Base-by-base conservation (phyloP, 495 filamentous ascomycete species). In the Poronia punctata region DNA sequence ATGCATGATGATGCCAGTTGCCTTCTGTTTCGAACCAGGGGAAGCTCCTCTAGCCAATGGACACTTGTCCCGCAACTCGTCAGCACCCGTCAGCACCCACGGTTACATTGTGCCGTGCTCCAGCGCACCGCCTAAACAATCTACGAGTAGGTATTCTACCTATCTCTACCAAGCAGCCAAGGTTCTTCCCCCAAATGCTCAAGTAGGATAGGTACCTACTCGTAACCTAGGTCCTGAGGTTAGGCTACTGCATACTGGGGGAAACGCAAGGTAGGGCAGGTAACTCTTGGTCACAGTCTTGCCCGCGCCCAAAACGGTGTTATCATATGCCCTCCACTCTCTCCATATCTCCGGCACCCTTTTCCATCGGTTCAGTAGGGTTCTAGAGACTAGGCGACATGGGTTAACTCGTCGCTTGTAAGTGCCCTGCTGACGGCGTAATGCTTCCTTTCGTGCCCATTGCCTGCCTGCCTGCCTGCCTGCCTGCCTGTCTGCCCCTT, bases 41-140 rank as follows among this genome's bases (percentile, higher is more conserved):
- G 28, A 26, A 16, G 14, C 31, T 11, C 24, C 20, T 35, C 8
- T 7, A 7, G n/a, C 24, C 24, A 7, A 7, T 27, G 7, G 24
- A 27, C 24, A 7, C 7, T n/a, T 27, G 24, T 27, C 24, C 7
- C 24, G n/a, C n/a, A n/a, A n/a, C n/a, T n/a, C n/a, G n/a, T n/a
- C n/a, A n/a, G n/a, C 7, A 7, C 21, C 36, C 35, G 43, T 46
- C 43, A 46, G 43, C 43, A 30, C 10, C 16, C 15, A 46, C 29
- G n/a, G 43, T 46, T 46, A 46, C 43, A 46, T 46, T 33, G 41
- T 27, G 30, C 40, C 40, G 30, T 35, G 33, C 34, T 16, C 27
- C 40, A 9, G 27, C 29, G 12, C 18, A 20, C 22, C 8, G 24
- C 24, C n/a, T n/a, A n/a, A n/a, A n/a, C n/a, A n/a, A n/a, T n/a